A percentile compares a stretch with the other conserved stretches of the same genome.
These are phyloP conservation scores for Dioscorea cayenensis DNA, from an alignment of 116 monocot genomes.

Conservation along the genomic window DNA sequence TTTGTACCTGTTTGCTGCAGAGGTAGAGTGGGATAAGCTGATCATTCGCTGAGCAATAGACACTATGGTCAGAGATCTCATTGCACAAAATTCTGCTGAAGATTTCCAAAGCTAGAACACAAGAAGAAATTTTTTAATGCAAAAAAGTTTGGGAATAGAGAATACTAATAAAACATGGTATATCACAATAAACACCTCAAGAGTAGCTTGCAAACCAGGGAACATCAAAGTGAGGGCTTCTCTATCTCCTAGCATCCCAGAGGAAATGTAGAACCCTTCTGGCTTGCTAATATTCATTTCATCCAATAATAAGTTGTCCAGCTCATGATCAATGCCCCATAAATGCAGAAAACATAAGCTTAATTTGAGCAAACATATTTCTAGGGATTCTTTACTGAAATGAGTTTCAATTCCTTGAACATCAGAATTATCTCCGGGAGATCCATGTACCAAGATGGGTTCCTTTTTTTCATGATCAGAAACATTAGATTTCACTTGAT, in stretches of 20 bases:
- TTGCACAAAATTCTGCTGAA: constrained; percentile 91
- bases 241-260: constrained; percentile 80
- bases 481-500: constrained; percentile 13
- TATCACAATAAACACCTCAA: constrained; percentile 58
- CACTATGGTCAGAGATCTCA: constrained; percentile 87
- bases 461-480: constrained; percentile 17
- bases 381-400: constrained; percentile 30
- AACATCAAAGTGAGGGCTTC: constrained; percentile 75
- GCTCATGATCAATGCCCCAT: constrained; percentile 75
- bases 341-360: constrained; percentile 85
- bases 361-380: constrained; percentile 64
- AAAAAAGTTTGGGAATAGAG: not conserved
- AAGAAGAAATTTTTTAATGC: not conserved
- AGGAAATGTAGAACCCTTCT: constrained; percentile 44
- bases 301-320: constrained; percentile 70
- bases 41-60: constrained; percentile 92
- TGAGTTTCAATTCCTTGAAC: constrained; percentile 19
- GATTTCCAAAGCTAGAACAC: constrained; percentile 87
- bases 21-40: constrained; percentile 60
- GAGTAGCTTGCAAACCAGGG: constrained; percentile 58
- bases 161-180: constrained; percentile 10
- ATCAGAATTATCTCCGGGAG: constrained; percentile 14
- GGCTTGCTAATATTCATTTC: constrained; percentile 77
- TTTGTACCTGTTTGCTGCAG: constrained; percentile 63
- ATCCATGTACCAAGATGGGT: constrained; percentile 5